Evolutionary conservation across 805 yeast species (phyloP).

Genomic region (Yueomyces sp.): DNA sequence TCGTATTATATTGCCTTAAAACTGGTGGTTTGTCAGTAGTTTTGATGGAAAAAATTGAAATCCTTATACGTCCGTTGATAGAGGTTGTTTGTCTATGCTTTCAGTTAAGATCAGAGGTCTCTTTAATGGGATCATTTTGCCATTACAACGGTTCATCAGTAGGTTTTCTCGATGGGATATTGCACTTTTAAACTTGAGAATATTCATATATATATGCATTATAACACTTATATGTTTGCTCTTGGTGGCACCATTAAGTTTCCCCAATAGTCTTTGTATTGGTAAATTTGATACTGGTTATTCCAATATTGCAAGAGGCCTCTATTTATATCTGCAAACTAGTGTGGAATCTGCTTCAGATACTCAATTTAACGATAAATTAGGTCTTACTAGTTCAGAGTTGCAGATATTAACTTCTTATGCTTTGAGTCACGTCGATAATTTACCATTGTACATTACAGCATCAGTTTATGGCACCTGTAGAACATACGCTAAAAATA

Average conservation of each 20-base stretch:
- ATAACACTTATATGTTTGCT: slow-evolving; percentile 10
- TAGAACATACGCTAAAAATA: slow-evolving; percentile 2
- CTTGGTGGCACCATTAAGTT: slow-evolving; percentile 9
- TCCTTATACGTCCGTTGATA: no score
- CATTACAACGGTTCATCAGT: slow-evolving; percentile 5
- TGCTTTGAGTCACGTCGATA: slow-evolving; percentile 11
- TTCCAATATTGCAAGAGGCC: slow-evolving; percentile 15
- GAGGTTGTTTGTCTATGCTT: no score
- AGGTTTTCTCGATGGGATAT: slow-evolving; percentile 15
- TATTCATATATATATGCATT: slow-evolving; percentile 11
- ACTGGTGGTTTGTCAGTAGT: no score
- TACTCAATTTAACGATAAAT: slow-evolving; percentile 17
- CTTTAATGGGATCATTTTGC: no score
- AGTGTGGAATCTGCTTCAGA: slow-evolving; percentile 14
- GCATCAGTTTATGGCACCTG: slow-evolving; percentile 17
- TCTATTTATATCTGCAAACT: slow-evolving; percentile 11
- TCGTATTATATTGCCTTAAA: no score
- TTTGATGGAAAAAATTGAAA: no score
- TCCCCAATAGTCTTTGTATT: slow-evolving; percentile 12
- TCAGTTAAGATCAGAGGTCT: no score
- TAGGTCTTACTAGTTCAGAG: slow-evolving; percentile 21
- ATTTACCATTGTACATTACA: slow-evolving; percentile 17
- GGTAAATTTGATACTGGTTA: slow-evolving; percentile 14
- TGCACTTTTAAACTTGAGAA: slow-evolving; percentile 10
- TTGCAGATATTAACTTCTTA: slow-evolving; percentile 16